phyloP scores from a whole-genome alignment of 164 flowering plant species.

The Vitis amurensis region DNA sequence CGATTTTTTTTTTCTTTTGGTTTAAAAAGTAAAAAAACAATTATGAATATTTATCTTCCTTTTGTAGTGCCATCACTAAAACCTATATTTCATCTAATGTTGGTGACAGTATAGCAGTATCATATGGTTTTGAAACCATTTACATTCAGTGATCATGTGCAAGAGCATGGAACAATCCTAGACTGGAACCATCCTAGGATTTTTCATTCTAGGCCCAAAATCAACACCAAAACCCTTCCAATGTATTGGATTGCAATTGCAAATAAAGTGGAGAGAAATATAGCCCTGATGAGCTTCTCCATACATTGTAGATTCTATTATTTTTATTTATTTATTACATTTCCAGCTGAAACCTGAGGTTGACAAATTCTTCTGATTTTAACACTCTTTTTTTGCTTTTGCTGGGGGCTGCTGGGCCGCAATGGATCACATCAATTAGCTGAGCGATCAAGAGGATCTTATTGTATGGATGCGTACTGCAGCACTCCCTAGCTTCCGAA shows the following conservation, averaged over 20 bases:
- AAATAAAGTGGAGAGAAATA: no score
- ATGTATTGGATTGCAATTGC: neutral
- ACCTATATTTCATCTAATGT: no score
- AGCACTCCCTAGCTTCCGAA: slow-evolving; percentile 88
- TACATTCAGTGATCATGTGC: neutral
- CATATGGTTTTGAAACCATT: no score
- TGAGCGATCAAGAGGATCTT: slow-evolving; percentile 89
- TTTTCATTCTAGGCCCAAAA: neutral
- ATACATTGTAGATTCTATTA: neutral
- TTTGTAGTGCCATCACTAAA: no score
- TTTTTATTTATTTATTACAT: neutral
- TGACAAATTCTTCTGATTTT: neutral
- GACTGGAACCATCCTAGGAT: neutral
- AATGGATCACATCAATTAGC: slow-evolving; percentile 27
- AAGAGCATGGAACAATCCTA: neutral
- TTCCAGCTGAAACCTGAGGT: neutral
- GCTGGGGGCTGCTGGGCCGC: neutral
- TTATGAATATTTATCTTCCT: no score
- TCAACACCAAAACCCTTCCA: neutral
- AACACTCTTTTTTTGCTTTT: slow-evolving; percentile 5
- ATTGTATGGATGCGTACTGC: slow-evolving; percentile 96
- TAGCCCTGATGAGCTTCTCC: neutral
- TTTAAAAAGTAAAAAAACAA: no score
- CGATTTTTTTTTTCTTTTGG: no score
- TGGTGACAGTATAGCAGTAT: no score